Evolutionary conservation across 129 eudicot genomes (phyloP).

Genomic region (Solidago caesia): DNA sequence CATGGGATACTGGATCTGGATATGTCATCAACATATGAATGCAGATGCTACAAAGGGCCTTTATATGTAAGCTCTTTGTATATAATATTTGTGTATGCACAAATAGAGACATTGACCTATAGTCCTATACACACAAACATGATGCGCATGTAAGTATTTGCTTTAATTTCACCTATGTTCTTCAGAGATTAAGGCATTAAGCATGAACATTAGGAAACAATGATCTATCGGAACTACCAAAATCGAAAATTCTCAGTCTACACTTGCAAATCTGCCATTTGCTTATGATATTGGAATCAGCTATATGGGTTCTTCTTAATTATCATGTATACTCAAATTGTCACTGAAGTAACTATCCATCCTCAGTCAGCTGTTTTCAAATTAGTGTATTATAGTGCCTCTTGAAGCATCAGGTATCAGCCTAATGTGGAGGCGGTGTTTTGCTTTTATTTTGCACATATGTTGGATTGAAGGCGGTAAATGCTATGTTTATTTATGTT

Average conservation of each 20-base stretch:
- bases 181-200: neutral
- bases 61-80: neutral
- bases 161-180: neutral
- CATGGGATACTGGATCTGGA: neutral
- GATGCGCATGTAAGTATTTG: conserved; percentile 1
- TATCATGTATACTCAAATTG: neutral
- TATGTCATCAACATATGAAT: neutral
- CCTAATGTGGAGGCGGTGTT: neutral
- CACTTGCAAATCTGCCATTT: neutral
- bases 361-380: neutral
- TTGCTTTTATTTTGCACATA: neutral
- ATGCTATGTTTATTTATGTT: neutral
- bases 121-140: neutral
- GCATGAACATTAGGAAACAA: neutral
- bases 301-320: neutral
- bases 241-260: neutral
- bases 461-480: neutral
- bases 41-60: conserved; percentile 3
- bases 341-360: neutral
- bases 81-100: conserved; percentile 2
- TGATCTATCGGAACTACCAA: neutral
- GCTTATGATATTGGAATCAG: neutral
- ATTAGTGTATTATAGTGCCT: conserved; percentile 4
- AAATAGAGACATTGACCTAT: neutral
- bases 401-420: neutral